Percentiles rank a stretch among this genome's conserved stretches.
These are phyloP conservation scores for Agapanthus africanus DNA, from an alignment of 106 monocot species.

Conservation along the genomic window DNA sequence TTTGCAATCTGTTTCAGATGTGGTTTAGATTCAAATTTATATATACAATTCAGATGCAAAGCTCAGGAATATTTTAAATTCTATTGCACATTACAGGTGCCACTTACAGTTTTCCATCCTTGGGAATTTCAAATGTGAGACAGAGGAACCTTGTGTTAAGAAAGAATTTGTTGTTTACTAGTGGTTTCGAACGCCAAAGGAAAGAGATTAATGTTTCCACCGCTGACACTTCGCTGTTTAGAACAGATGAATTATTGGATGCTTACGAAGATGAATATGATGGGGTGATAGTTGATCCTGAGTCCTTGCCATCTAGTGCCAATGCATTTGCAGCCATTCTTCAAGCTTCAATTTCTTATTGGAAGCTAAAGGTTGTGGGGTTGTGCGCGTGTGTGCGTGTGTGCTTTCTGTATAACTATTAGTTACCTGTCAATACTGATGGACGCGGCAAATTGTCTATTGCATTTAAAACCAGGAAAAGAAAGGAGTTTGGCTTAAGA, in stretches of 20 bases:
- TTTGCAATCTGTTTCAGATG: not conserved
- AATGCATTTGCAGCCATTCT: constrained; percentile 48
- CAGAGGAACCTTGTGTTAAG: not conserved
- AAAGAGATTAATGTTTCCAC: constrained; percentile 35
- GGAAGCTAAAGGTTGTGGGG: constrained; percentile 60
- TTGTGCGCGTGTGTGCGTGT: no score
- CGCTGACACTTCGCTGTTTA: constrained; percentile 20
- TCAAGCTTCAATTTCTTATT: constrained; percentile 61
- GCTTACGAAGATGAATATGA: constrained; percentile 76
- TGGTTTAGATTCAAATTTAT: not conserved
- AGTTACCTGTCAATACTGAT: not conserved
- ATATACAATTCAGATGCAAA: not conserved
- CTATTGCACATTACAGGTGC: constrained; percentile 19
- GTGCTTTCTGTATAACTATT: not conserved
- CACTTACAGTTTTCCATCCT: constrained; percentile 9
- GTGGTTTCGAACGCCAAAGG: constrained; percentile 10
- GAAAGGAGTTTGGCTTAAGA: constrained; percentile 77
- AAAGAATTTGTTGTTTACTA: not conserved
- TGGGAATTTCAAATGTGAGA: constrained; percentile 13
- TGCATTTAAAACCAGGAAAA: constrained; percentile 41
- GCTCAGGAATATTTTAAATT: not conserved
- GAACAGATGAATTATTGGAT: constrained; percentile 40
- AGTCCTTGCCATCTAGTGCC: constrained; percentile 47
- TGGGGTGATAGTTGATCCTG: constrained; percentile 54
- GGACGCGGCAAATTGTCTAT: not conserved